phyloP scores from a whole-genome alignment of 768 basidiomycete genomes.

The Phanerochaete carnosa region DNA sequence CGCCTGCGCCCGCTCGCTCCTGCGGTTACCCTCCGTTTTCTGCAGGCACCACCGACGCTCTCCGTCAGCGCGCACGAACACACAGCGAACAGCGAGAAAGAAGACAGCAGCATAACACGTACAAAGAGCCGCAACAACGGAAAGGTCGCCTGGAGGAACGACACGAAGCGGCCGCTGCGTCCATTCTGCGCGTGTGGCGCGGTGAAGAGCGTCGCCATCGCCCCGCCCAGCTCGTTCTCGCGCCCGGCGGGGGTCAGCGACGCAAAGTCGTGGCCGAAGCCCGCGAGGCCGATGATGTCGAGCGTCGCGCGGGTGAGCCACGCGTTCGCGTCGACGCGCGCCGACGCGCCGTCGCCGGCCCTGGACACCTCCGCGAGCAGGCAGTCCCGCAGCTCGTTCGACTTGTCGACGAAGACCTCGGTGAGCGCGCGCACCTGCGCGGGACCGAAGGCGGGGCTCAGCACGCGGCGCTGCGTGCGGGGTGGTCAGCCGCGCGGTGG shows the following conservation, averaged over 20 bases:
- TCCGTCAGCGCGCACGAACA: not conserved
- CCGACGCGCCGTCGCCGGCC: conserved; percentile 18
- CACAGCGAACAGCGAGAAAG: not conserved
- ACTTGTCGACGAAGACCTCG: conserved; percentile 53
- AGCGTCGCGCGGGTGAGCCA: conserved; percentile 37
- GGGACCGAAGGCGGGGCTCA: conserved; percentile 67
- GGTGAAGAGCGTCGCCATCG: conserved; percentile 25
- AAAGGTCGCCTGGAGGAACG: conserved; percentile 16
- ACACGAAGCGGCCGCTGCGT: not conserved
- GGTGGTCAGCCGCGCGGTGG: not conserved
- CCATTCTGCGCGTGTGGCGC: not conserved
- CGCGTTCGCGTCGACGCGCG: conserved; percentile 29
- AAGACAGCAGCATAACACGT: not conserved
- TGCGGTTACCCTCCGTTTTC: conserved; percentile 1
- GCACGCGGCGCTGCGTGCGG: not conserved
- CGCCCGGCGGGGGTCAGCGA: conserved; percentile 24
- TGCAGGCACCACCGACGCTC: not conserved
- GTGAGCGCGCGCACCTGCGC: conserved; percentile 57
- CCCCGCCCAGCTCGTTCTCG: conserved; percentile 28
- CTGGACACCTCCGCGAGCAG: conserved; percentile 28
- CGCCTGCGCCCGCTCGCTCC: conserved; percentile 7
- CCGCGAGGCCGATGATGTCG: conserved; percentile 41
- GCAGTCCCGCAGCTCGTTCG: conserved; percentile 26
- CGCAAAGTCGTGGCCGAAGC: conserved; percentile 34
- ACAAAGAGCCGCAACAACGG: conserved; percentile 22